Evolutionary conservation across 2,329 filamentous ascomycete species (phyloP).

Genomic region (Thielaviopsis musarum): DNA sequence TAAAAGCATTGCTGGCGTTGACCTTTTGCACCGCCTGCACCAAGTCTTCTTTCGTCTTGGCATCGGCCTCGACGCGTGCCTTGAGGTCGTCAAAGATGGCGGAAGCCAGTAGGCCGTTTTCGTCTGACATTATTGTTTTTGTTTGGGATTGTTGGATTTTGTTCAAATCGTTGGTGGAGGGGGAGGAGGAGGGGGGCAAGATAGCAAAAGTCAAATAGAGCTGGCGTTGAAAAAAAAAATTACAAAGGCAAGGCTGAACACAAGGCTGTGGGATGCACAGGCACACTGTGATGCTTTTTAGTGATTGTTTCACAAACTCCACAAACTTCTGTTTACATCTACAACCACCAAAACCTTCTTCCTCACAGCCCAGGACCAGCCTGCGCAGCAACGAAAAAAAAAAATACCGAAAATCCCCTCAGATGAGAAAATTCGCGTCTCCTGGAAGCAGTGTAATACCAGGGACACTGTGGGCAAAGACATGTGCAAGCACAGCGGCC

Average conservation of each 20-base stretch:
- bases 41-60: conserved; percentile 1
- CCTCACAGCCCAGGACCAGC: conserved; percentile 24
- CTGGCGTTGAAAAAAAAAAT: too few relatives aligned
- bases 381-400: conserved; percentile 24
- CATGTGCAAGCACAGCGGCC: conserved; percentile 13
- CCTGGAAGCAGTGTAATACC: conserved; percentile 30
- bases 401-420: conserved; percentile 14
- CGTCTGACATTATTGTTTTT: neutral
- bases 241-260: too few relatives aligned
- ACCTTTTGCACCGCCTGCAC: conserved; percentile 7
- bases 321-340: neutral
- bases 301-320: too few relatives aligned
- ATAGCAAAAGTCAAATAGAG: too few relatives aligned
- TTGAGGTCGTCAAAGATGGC: conserved; percentile 10
- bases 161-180: neutral
- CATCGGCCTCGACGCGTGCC: conserved; percentile 2
- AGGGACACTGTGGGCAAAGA: conserved; percentile 17
- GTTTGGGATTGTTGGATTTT: too few relatives aligned
- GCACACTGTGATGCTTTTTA: too few relatives aligned
- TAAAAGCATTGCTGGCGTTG: conserved; percentile 5
- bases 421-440: conserved; percentile 25
- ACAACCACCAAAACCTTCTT: conserved; percentile 16
- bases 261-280: too few relatives aligned
- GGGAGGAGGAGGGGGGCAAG: neutral
- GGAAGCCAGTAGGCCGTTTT: conserved; percentile 2